Percentiles rank a stretch among this genome's conserved stretches.
phyloP scores from a whole-genome alignment of 495 filamentous ascomycete genomes.

The Tuber aestivum region DNA sequence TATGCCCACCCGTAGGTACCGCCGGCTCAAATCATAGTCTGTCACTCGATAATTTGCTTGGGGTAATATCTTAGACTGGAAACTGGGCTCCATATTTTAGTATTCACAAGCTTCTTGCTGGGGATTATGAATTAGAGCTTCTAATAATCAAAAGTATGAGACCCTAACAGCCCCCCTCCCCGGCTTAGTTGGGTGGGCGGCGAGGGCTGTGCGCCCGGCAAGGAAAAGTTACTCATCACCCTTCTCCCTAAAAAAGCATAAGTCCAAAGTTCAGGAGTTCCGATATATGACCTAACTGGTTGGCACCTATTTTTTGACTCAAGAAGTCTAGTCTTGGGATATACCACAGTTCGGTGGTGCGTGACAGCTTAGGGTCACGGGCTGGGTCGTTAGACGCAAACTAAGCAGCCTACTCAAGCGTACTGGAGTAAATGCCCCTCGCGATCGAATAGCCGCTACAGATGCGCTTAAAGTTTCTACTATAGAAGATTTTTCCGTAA shows the following conservation, averaged over 20 bases:
- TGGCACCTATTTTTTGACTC: not conserved
- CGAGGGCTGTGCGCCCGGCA: too few species aligned
- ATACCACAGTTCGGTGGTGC: not conserved
- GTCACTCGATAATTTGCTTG: not conserved
- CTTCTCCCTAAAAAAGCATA: too few species aligned
- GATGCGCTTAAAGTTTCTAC: too few species aligned
- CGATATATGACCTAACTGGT: not conserved
- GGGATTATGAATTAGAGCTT: not conserved
- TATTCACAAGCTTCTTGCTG: not conserved
- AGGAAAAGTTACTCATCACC: too few species aligned
- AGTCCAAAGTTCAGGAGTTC: not conserved
- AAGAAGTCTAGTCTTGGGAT: not conserved
- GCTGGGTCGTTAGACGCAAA: not conserved
- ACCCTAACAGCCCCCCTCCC: too few species aligned
- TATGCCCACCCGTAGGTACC: too few species aligned
- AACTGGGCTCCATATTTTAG: not conserved
- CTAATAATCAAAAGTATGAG: too few species aligned
- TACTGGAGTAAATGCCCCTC: not conserved
- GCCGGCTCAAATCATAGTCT: not conserved
- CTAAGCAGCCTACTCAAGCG: not conserved
- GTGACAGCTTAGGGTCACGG: not conserved
- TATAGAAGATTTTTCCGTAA: not conserved
- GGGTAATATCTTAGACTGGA: not conserved
- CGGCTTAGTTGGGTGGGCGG: too few species aligned
- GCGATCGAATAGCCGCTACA: not conserved